Evolutionary conservation across 2,329 filamentous ascomycete species (phyloP), one percentile per base, ranked within the genome.

Genomic region (Fusarium duplospermum): DNA sequence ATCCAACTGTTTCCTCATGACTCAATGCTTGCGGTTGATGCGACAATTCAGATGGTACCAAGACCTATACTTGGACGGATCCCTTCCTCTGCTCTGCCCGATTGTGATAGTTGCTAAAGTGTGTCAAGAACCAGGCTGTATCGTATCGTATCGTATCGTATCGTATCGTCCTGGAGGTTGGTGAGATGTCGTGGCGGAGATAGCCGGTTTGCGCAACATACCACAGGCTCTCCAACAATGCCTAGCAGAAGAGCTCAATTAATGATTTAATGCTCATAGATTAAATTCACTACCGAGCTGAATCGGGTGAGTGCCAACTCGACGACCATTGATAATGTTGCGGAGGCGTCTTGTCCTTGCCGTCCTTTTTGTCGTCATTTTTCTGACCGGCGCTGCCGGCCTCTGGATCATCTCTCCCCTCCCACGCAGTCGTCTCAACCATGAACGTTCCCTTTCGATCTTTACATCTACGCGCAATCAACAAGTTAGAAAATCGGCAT

Each of bases 391-490:
- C 54, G 9, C 9, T 27, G 58, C 58, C 42, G 16, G 56, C 20
- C 20, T 38, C 36, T 58, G 67, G 56, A 72, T 72, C 74, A 54
- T 73, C 74, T 68, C 78, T 79, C 69, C 81, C 85, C 81, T 92
- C 90, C 90, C 90, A 92, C 50, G 86, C 85, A 14, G 90, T 92
- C 27, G 90, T 92, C 82, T 92, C 90, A 50, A 91, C 88, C 79
- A 84, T 87, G 75, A 92, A 92, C 9, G 67, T 83, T 6, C 88
- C 88, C 16, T 88, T 88, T 75, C 83, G 86, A 80, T 91, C 89
- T 67, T 84, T 83, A 80, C 90, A 92, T 75, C 90, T 92, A 79
- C 40, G 33, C 71, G 69, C 69, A n/a, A 58, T n/a, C 27, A 42
- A 35, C 35, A 38, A 58, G 56, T 74, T 38, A 70, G 65, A 59